Evolutionary conservation across 345 rosid species (phyloP).

Genomic region (Nephelium lappaceum): DNA sequence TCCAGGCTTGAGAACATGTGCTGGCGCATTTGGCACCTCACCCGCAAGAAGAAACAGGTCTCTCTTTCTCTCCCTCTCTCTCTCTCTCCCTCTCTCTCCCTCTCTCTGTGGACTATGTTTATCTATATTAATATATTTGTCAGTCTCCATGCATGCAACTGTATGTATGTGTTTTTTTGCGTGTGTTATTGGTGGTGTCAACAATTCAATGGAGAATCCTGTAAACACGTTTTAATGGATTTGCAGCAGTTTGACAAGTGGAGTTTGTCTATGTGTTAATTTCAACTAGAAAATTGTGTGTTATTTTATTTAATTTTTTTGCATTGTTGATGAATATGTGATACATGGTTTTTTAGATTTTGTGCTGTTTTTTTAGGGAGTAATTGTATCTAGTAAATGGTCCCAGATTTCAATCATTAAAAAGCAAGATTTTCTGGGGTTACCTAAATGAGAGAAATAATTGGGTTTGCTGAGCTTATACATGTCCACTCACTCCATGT

Average conservation of each 20-base stretch:
- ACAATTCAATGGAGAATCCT: too few relatives aligned
- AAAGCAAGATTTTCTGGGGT: not conserved
- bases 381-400: not conserved
- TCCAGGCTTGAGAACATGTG: conserved; percentile 98
- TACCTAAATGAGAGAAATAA: too few relatives aligned
- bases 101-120: not conserved
- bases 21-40: conserved; percentile 98
- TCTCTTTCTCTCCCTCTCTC: not conserved
- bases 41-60: conserved; percentile 98
- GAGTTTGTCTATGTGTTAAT: not conserved
- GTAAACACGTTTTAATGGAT: not conserved
- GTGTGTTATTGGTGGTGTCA: too few relatives aligned
- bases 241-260: not conserved
- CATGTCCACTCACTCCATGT: too few relatives aligned
- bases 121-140: not conserved
- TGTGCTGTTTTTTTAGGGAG: not conserved
- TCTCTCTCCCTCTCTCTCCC: too few relatives aligned
- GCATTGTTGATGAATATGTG: not conserved
- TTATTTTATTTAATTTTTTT: not conserved
- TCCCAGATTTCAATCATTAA: not conserved
- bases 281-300: not conserved
- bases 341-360: not conserved
- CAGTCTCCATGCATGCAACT: not conserved
- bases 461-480: not conserved
- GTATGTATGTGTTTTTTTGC: not conserved